Evolutionary conservation across 495 filamentous ascomycete species (phyloP).

Genomic region (Trichoderma erinaceum): DNA sequence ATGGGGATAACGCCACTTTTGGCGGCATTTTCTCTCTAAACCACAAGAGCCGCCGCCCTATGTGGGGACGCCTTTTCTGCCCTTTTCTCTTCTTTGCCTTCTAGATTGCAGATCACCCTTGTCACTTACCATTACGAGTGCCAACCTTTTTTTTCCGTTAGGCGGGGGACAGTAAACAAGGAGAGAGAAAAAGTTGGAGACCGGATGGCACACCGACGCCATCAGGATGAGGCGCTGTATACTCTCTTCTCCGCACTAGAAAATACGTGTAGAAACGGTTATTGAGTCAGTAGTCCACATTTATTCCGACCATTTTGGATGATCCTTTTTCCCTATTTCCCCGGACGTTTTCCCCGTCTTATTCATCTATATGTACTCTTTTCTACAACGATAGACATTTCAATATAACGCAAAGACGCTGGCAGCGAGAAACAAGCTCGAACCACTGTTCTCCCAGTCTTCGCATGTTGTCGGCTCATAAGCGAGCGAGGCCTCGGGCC

Average conservation of each 20-base stretch:
- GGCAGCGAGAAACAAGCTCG: too few species aligned
- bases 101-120: not conserved
- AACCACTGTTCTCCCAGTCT: too few species aligned
- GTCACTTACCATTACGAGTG: not conserved
- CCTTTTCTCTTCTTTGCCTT: not conserved
- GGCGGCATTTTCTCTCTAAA: slow-evolving; percentile 4
- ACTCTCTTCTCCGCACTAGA: not conserved
- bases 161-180: not conserved
- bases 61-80: not conserved
- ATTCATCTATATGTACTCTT: not conserved
- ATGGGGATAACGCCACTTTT: slow-evolving; percentile 5
- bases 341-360: not conserved
- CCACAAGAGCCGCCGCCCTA: slow-evolving; percentile 7
- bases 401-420: too few species aligned
- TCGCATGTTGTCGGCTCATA: not conserved
- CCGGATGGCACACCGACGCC: not conserved
- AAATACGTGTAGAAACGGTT: not conserved
- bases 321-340: not conserved
- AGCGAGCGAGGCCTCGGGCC: not conserved
- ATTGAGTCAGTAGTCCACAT: not conserved
- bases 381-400: too few species aligned
- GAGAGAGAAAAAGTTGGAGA: slow-evolving; percentile 1
- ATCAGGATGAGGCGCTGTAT: not conserved
- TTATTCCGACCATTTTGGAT: not conserved
- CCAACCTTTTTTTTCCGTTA: not conserved